A percentile compares a stretch with the other conserved stretches of the same genome.
phyloP scores from a whole-genome alignment of 208 protist species.

The Novymonas esmeraldas region DNA sequence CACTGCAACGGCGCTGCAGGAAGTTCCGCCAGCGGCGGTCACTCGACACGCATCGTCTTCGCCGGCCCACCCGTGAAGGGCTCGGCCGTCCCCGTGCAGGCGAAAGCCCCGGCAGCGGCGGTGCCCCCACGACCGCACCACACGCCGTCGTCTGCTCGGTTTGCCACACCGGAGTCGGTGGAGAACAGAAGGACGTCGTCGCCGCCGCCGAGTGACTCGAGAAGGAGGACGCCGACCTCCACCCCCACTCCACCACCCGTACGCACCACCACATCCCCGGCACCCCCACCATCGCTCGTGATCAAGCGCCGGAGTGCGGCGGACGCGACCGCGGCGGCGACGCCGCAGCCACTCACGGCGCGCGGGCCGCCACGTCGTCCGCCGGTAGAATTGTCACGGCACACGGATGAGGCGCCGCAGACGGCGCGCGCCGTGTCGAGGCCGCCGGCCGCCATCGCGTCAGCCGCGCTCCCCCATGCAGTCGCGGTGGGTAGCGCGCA shows the following conservation, averaged over 20 bases:
- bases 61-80: conserved; percentile 4
- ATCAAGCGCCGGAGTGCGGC: conserved; percentile 15
- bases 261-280: not conserved
- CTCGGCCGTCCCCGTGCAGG: conserved; percentile 11
- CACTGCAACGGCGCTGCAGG: not conserved
- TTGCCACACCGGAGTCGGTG: not conserved
- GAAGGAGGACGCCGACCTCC: not conserved
- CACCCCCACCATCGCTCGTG: not conserved
- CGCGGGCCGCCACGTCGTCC: conserved; percentile 10
- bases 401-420: conserved; percentile 8
- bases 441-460: not conserved
- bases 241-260: not conserved
- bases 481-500: not conserved
- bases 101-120: conserved; percentile 7
- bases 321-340: not conserved
- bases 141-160: not conserved
- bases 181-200: not conserved
- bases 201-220: not conserved
- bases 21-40: not conserved
- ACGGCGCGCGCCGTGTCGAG: conserved; percentile 7
- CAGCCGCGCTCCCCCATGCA: not conserved
- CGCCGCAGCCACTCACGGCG: conserved; percentile 4
- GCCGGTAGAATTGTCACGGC: not conserved
- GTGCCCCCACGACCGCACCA: not conserved
- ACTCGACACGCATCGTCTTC: conserved; percentile 7